Percentiles rank a stretch among this genome's conserved stretches.
These are phyloP conservation scores for Gryganskiella cystojenkinii DNA, from an alignment of 192 early-diverging fungal genomes.

Conservation along the genomic window DNA sequence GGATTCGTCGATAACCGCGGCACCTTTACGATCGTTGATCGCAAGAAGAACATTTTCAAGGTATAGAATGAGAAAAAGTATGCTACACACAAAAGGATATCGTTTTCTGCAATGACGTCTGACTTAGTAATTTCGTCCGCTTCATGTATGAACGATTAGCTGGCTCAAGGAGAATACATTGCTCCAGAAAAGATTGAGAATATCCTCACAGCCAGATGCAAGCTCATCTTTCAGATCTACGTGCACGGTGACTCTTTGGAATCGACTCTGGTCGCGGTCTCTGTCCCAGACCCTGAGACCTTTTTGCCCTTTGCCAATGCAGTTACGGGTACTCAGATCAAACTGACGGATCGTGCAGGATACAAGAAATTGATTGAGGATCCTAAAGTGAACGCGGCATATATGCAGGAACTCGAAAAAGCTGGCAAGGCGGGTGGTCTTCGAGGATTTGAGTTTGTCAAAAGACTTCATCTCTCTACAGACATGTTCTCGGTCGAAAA, in stretches of 20 bases:
- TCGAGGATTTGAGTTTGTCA: constrained; percentile 80
- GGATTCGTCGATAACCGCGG: constrained; percentile 72
- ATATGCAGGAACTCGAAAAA: constrained; percentile 62
- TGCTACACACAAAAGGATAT: background rate
- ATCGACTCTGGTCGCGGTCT: constrained; percentile 56
- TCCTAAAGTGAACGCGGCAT: constrained; percentile 53
- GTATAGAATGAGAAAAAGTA: background rate
- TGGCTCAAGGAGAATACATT: constrained; percentile 84
- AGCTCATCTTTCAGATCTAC: constrained; percentile 57
- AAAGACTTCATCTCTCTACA: constrained; percentile 74
- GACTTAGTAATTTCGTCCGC: background rate
- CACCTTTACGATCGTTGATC: constrained; percentile 78
- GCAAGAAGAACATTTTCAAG: constrained; percentile 85
- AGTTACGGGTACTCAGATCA: constrained; percentile 19
- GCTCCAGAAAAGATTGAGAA: constrained; percentile 92
- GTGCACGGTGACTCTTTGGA: constrained; percentile 63
- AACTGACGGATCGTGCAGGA: constrained; percentile 22
- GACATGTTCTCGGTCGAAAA: constrained; percentile 79
- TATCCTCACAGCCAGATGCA: constrained; percentile 53
- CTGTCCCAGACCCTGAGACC: constrained; percentile 60
- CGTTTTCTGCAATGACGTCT: no score
- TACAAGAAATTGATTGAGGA: constrained; percentile 35
- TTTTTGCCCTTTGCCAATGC: constrained; percentile 51
- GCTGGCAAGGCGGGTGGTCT: constrained; percentile 57
- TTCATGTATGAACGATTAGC: background rate